Conservation (phyloP, 768 basidiomycete genomes). For the Xerocomus spinulosus region DNA sequence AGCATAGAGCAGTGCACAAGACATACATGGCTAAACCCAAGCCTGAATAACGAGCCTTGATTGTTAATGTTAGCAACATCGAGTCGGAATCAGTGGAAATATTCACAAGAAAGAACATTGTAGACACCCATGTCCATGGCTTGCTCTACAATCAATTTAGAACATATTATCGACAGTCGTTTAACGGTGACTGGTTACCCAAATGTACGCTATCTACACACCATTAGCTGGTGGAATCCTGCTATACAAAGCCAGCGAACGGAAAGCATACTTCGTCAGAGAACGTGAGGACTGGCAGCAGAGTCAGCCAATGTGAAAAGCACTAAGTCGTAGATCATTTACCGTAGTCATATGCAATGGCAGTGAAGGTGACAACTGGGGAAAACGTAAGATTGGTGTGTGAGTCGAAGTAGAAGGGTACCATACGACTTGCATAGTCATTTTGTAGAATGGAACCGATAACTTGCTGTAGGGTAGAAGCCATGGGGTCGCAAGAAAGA, state of each 20-base stretch:
- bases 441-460: too few species aligned
- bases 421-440: too few species aligned
- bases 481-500: too few species aligned
- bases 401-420: too few species aligned
- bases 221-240: too few species aligned
- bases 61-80: not conserved
- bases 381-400: too few species aligned
- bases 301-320: not conserved
- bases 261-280: not conserved
- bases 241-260: not conserved
- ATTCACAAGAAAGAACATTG: not conserved
- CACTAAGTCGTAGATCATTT: too few species aligned
- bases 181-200: not conserved
- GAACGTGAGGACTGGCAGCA: not conserved
- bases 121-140: not conserved
- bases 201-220: not conserved
- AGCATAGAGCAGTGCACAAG: not conserved
- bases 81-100: not conserved
- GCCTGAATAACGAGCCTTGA: not conserved
- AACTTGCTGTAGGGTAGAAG: too few species aligned
- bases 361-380: too few species aligned
- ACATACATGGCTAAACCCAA: not conserved
- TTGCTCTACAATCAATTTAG: not conserved
- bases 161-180: not conserved
- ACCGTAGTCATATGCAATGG: too few species aligned